phyloP scores from a whole-genome alignment of 768 basidiomycete genomes.

The Russula compacta region DNA sequence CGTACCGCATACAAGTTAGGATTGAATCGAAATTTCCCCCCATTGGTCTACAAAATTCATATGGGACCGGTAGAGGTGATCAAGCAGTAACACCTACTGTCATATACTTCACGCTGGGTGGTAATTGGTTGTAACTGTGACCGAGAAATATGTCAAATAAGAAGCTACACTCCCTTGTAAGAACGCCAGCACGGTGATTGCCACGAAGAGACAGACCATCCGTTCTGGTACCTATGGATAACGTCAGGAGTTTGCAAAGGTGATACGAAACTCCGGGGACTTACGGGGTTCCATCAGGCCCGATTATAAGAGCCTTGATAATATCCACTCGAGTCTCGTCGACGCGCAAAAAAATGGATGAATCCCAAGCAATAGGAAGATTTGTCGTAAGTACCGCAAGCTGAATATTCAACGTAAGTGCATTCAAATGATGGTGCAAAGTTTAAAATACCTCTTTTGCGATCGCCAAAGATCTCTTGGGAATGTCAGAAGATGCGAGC shows the following conservation, averaged over 20 bases:
- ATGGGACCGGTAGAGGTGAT: background rate
- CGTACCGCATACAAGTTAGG: conserved; percentile 87
- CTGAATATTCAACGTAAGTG: conserved; percentile 31
- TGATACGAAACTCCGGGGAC: background rate
- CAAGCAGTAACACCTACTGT: conserved; percentile 35
- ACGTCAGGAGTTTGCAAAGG: background rate
- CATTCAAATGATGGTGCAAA: background rate
- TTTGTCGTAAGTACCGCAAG: conserved; percentile 91
- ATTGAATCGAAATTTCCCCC: conserved; percentile 85
- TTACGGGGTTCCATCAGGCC: conserved; percentile 88
- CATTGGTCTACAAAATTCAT: conserved; percentile 51
- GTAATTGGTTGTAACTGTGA: conserved; percentile 78
- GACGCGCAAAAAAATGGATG: conserved; percentile 86
- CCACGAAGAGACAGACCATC: conserved; percentile 51
- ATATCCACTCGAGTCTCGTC: conserved; percentile 89
- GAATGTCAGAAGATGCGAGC: conserved; percentile 77
- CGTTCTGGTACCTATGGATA: conserved; percentile 67
- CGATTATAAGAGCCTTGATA: conserved; percentile 86
- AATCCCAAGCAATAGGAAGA: conserved; percentile 90
- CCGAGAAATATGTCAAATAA: conserved; percentile 93
- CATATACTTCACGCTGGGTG: conserved; percentile 68
- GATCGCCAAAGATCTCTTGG: conserved; percentile 86
- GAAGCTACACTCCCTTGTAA: conserved; percentile 32
- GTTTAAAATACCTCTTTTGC: conserved; percentile 67
- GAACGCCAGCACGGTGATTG: background rate